Conservation (phyloP, 495 filamentous ascomycete species). For the Rostrohypoxylon terebratum region DNA sequence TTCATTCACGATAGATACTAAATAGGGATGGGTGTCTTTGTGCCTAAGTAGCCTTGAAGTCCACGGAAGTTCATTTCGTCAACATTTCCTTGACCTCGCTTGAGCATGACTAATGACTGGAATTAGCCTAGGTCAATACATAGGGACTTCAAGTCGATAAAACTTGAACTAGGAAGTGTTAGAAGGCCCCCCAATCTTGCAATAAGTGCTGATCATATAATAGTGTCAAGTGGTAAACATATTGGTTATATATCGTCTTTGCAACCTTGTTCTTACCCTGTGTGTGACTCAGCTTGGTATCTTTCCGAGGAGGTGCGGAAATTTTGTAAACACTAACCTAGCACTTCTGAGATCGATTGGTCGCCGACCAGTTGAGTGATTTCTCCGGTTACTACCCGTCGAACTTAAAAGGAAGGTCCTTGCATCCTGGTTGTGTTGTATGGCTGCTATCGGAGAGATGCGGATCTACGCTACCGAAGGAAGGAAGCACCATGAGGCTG, state of each 20-base stretch:
- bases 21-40: too few relatives aligned
- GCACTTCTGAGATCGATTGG: background rate
- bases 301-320: background rate
- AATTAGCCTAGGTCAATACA: background rate
- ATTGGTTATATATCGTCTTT: background rate
- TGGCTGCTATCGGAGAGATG: constrained; percentile 8
- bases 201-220: background rate
- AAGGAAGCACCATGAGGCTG: constrained; percentile 21
- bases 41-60: background rate
- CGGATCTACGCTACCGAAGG: background rate
- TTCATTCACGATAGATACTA: too few relatives aligned
- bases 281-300: background rate
- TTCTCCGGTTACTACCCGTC: background rate
- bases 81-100: background rate
- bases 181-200: background rate
- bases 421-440: constrained; percentile 5
- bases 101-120: background rate
- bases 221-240: background rate
- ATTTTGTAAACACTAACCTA: background rate
- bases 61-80: background rate
- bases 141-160: background rate
- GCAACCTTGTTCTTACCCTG: constrained; percentile 1
- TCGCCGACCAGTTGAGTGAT: constrained; percentile 5
- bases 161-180: background rate
- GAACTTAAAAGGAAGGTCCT: background rate